Conservation (phyloP, 225 moss, liverwort and hornwort species). For the Sphagnum contortum region DNA sequence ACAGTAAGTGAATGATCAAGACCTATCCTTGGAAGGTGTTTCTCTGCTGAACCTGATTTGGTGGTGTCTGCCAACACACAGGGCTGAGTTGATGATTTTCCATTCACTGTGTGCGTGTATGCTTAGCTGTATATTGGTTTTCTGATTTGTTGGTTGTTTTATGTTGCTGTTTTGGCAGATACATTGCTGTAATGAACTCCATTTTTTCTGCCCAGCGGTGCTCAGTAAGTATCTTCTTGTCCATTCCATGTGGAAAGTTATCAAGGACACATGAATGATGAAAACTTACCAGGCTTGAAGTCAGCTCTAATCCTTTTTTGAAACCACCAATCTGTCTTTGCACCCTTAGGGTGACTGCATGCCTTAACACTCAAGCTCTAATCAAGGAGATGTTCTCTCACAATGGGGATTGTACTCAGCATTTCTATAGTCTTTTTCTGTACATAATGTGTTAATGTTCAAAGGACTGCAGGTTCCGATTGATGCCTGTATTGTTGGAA, state of each 20-base stretch:
- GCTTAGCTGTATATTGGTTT: too few relatives aligned
- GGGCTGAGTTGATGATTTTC: too few relatives aligned
- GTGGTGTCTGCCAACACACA: too few relatives aligned
- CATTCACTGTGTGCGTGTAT: too few relatives aligned
- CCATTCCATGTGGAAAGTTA: background rate
- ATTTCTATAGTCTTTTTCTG: background rate
- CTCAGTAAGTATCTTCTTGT: slow-evolving; percentile 28
- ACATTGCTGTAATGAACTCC: slow-evolving; percentile 97
- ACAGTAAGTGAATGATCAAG: slow-evolving; percentile 43
- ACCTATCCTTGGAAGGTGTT: background rate
- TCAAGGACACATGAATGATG: background rate
- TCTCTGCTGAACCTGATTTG: background rate
- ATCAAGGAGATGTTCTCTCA: too few relatives aligned
- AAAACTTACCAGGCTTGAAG: background rate
- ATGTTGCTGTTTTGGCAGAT: slow-evolving; percentile 46
- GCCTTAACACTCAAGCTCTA: too few relatives aligned
- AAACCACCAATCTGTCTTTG: too few relatives aligned
- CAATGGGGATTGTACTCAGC: background rate
- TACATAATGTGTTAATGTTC: too few relatives aligned
- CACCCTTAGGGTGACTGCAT: too few relatives aligned
- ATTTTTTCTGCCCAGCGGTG: slow-evolving; percentile 96
- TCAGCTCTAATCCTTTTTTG: too few relatives aligned
- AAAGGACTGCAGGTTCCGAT: slow-evolving; percentile 53
- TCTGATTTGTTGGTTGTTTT: too few relatives aligned
- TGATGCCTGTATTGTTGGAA: slow-evolving; percentile 89